A percentile compares a stretch with the other conserved stretches of the same genome.
These are phyloP conservation scores for Saccharomyces paradoxus DNA, from an alignment of 805 yeast species.

Conservation along the genomic window DNA sequence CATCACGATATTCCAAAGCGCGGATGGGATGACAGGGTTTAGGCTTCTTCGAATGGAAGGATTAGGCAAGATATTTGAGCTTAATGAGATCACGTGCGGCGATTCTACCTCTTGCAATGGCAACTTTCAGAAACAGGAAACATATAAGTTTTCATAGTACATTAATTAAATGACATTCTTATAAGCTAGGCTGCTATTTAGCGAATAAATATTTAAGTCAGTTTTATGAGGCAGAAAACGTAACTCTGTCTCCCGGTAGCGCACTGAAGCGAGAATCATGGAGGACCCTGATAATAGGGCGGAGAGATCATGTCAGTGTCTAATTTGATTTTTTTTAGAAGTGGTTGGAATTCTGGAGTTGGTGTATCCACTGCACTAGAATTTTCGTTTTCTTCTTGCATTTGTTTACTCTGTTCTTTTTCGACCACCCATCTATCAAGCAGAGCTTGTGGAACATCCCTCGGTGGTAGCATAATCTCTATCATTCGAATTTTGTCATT, in stretches of 20 bases:
- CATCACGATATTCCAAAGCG: neutral
- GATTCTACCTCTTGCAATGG: neutral
- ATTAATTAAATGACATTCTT: neutral
- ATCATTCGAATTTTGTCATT: conserved; percentile 44
- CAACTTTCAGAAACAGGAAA: neutral
- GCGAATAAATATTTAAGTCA: neutral
- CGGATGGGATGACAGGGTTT: too few species aligned
- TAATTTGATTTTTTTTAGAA: neutral
- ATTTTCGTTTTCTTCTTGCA: neutral
- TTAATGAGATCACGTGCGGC: too few species aligned
- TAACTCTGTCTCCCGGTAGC: too few species aligned
- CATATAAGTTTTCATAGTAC: neutral
- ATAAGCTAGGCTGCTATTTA: neutral
- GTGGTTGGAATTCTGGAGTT: neutral
- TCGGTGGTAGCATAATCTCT: conserved; percentile 48
- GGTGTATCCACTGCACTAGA: neutral
- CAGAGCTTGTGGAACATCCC: conserved; percentile 46
- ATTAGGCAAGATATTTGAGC: too few species aligned
- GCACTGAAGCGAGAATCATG: neutral
- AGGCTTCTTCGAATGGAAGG: too few species aligned
- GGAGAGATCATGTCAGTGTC: neutral
- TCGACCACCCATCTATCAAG: conserved; percentile 23
- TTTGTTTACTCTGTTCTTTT: conserved; percentile 14
- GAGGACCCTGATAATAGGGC: neutral
- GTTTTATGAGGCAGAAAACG: neutral